Percentiles rank a stretch among this genome's conserved stretches.
Conservation (phyloP, 192 early-diverging fungal species). For the Irineochytrium annulatum region DNA sequence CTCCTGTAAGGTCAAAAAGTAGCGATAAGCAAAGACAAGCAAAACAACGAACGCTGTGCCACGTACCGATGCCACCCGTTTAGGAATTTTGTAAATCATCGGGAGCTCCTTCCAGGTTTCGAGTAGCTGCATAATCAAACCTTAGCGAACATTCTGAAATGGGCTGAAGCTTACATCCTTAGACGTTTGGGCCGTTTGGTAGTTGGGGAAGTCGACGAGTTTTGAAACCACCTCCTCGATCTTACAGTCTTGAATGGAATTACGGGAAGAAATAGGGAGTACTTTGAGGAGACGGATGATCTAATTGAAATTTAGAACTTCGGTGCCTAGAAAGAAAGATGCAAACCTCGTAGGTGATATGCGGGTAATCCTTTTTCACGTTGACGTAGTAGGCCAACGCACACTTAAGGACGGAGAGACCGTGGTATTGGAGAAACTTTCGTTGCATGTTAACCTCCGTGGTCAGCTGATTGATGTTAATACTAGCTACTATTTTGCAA, state of each 20-base stretch:
- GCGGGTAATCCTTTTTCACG: no score
- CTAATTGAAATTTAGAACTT: slow-evolving; percentile 11
- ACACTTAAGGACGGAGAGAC: slow-evolving; percentile 55
- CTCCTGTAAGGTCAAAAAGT: no score
- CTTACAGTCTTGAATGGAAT: slow-evolving; percentile 73
- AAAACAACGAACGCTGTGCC: slow-evolving; percentile 12
- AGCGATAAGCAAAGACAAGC: slow-evolving; percentile 1
- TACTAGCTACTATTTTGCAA: not conserved
- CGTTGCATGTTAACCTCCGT: slow-evolving; percentile 31
- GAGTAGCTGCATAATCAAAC: slow-evolving; percentile 27
- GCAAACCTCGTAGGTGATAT: slow-evolving; percentile 30
- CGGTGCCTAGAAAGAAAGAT: not conserved
- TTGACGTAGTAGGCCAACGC: slow-evolving; percentile 34
- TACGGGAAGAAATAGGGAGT: slow-evolving; percentile 75
- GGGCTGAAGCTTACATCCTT: slow-evolving; percentile 33
- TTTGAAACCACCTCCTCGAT: slow-evolving; percentile 65
- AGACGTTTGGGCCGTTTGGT: slow-evolving; percentile 42
- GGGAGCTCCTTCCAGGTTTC: slow-evolving; percentile 32
- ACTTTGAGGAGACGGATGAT: slow-evolving; percentile 56
- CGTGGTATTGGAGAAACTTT: slow-evolving; percentile 70
- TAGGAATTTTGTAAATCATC: slow-evolving; percentile 48
- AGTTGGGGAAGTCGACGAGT: slow-evolving; percentile 42
- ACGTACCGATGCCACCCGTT: slow-evolving; percentile 19
- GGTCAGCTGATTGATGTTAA: not conserved
- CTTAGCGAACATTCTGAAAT: slow-evolving; percentile 5